Evolutionary conservation across 208 protist species (phyloP).

Genomic region (Acanthamoeba healyi): DNA sequence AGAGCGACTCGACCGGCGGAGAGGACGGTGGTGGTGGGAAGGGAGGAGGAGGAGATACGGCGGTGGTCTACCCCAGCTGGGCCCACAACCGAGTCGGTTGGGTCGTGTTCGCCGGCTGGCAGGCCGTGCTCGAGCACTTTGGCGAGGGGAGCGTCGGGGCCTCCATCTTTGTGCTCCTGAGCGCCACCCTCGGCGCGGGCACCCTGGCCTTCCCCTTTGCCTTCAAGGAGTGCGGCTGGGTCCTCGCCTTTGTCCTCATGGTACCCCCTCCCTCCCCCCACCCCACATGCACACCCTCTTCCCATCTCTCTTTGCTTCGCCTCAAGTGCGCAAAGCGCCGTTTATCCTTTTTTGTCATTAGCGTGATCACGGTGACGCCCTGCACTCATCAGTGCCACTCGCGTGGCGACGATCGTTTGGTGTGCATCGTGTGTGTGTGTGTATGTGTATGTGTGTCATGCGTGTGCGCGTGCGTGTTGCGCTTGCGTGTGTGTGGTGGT

Average conservation of each 20-base stretch:
- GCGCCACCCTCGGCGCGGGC: conserved; percentile 66
- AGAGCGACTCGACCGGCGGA: neutral
- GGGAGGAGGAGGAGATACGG: neutral
- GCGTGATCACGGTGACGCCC: no score
- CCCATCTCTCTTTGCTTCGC: no score
- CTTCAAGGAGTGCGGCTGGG: conserved; percentile 59
- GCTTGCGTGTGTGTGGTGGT: no score
- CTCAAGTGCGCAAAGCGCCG: no score
- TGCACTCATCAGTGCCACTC: no score
- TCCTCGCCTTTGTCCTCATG: conserved; percentile 27
- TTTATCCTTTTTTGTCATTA: no score
- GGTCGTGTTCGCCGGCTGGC: neutral
- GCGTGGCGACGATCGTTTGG: no score
- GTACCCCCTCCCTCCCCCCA: neutral
- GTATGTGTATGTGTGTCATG: no score
- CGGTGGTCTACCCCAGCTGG: conserved; percentile 20
- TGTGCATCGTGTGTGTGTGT: no score
- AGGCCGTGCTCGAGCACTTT: neutral
- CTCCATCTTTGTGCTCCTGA: conserved; percentile 68
- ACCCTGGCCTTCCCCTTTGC: conserved; percentile 67
- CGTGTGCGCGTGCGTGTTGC: no score
- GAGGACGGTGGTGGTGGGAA: neutral
- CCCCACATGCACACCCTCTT: neutral
- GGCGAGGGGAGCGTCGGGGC: conserved; percentile 47
- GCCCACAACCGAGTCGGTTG: conserved; percentile 21